These are phyloP conservation scores for Letharia lupina DNA, from an alignment of 495 filamentous ascomycete genomes.

Conservation along the genomic window DNA sequence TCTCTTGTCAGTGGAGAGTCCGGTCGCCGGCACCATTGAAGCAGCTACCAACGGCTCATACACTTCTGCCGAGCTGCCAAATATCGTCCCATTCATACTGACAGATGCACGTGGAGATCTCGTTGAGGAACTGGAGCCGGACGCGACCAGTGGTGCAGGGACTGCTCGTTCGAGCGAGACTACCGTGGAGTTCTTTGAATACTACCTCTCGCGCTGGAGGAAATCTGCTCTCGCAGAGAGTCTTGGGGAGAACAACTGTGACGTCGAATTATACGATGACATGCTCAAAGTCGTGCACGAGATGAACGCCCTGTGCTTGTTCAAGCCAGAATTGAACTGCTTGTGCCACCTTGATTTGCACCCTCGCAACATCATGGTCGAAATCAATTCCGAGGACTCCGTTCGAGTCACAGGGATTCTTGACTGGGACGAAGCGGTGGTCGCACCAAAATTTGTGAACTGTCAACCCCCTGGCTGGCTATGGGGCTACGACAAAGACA, in stretches of 20 bases:
- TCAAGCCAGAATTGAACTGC: conserved; percentile 18
- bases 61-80: neutral
- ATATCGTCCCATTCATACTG: conserved; percentile 19
- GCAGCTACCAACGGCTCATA: neutral
- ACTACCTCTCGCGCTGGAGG: conserved; percentile 4
- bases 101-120: conserved; percentile 6
- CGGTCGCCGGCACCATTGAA: conserved; percentile 10
- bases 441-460: conserved; percentile 32
- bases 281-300: conserved; percentile 11
- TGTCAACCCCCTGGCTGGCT: conserved; percentile 35
- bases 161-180: conserved; percentile 1
- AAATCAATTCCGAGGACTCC: conserved; percentile 9
- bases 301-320: conserved; percentile 13
- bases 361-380: conserved; percentile 33
- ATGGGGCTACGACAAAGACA: conserved; percentile 26
- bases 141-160: neutral
- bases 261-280: conserved; percentile 7
- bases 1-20: conserved; percentile 15
- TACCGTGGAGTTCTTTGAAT: conserved; percentile 2
- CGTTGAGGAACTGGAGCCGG: neutral
- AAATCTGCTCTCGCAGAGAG: neutral
- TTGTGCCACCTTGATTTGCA: conserved; percentile 34
- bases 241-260: neutral
- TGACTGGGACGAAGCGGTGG: conserved; percentile 36
- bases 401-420: conserved; percentile 29